These are phyloP conservation scores for Diddensiella santjacobensis DNA, from an alignment of 805 yeast species.

Conservation along the genomic window DNA sequence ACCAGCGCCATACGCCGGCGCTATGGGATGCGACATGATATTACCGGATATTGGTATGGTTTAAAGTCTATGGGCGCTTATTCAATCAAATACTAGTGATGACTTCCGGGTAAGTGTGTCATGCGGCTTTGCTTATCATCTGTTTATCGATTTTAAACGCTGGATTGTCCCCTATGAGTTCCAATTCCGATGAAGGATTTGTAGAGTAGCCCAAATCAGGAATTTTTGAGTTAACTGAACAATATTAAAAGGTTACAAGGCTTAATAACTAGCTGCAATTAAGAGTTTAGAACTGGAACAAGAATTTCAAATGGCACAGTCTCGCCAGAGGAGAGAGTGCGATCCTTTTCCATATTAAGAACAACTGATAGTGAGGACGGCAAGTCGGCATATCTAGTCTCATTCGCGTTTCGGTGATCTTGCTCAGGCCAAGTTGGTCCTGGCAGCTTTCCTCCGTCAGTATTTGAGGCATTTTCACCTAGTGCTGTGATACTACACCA, in stretches of 20 bases:
- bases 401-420: constrained; percentile 1
- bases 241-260: too few species aligned
- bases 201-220: too few species aligned
- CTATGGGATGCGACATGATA: constrained; percentile 1
- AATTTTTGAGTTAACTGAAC: too few species aligned
- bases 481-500: constrained; percentile 44
- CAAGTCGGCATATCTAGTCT: constrained; percentile 16
- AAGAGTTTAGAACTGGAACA: constrained; percentile 47
- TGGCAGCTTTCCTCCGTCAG: constrained; percentile 5
- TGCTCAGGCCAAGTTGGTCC: constrained; percentile 11
- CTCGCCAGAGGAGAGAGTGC: constrained; percentile 42
- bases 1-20: background rate
- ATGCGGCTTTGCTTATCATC: too few species aligned
- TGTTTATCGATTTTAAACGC: too few species aligned
- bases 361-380: constrained; percentile 55
- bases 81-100: too few species aligned
- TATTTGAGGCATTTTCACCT: constrained; percentile 8
- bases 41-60: too few species aligned
- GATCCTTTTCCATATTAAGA: constrained; percentile 68
- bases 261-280: too few species aligned
- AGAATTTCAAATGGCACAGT: constrained; percentile 65
- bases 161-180: too few species aligned
- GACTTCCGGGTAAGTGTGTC: too few species aligned
- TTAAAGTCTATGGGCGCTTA: too few species aligned
- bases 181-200: too few species aligned